Evolutionary conservation across 2,329 filamentous ascomycete species (phyloP), one percentile per base, ranked within the genome.

Genomic region (Pseudogymnoascus sp.): DNA sequence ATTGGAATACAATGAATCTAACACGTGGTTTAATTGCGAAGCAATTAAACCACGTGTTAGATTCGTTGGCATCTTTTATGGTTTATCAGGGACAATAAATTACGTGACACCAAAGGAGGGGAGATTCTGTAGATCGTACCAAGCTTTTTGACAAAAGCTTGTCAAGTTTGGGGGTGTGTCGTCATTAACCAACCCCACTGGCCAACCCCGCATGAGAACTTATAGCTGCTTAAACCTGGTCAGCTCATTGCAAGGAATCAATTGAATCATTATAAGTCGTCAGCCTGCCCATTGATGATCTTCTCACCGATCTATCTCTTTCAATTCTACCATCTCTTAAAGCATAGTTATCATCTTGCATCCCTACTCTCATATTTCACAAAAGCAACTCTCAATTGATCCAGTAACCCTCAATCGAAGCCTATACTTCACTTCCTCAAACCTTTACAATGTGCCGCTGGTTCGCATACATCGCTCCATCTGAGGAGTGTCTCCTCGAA

Each of bases 391-490:
- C 10, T 56, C 50, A 21, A 56, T 56, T 34, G 28, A 31, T 14
- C 5, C 25, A 56, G 5, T 1, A 56, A 34, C 28, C 3, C 44
- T 50, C 14, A 25, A n/a, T 50, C 21, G 44, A 25, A 50, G 12
- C 7, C 21, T 7, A 11, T 7, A 50, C 7, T 31, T 31, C 5
- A 21, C 10, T 34, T 14, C n/a, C 16, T 34, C 28, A 56, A 21
- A 46, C 34, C 59, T 18, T 60, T 66, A 69, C 60, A 21, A 80
- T 78, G 77, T 78, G 77, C 72, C 80, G 81, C 36, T 84, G 81
- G 81, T 83, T 84, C 67, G 81, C 81, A 18, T 84, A 84, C 68
- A 78, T 84, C 63, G 82, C 80, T 1, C 75, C 76, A 0, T 75
- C 73, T 0, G 82, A 84, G 72, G 78, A 79, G 11, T 82, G 80